These are phyloP conservation scores for Cutaneotrichosporon cyanovorans DNA, from an alignment of 1,284 basidiomycete genomes.

Conservation along the genomic window DNA sequence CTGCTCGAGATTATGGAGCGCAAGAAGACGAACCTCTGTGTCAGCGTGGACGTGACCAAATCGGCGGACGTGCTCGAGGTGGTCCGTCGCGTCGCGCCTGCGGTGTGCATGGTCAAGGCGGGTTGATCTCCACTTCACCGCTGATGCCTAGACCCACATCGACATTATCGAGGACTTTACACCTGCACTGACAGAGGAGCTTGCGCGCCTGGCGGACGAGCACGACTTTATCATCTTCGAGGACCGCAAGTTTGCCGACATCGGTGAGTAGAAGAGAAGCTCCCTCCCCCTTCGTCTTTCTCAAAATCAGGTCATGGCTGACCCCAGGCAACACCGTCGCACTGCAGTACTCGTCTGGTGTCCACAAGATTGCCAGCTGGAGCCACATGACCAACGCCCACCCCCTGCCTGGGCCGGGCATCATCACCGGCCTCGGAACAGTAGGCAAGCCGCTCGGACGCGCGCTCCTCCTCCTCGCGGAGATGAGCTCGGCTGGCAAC, in stretches of 20 bases:
- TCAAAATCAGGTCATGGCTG: neutral
- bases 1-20: constrained; percentile 77
- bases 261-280: constrained; percentile 58
- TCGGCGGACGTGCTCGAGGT: constrained; percentile 74
- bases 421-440: constrained; percentile 77
- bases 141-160: constrained; percentile 73
- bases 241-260: constrained; percentile 98
- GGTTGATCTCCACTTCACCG: constrained; percentile 9
- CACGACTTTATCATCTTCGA: constrained; percentile 97
- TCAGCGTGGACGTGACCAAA: constrained; percentile 89
- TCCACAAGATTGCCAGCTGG: constrained; percentile 93
- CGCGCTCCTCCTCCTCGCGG: constrained; percentile 84
- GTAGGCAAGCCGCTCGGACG: constrained; percentile 78
- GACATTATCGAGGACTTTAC: constrained; percentile 95
- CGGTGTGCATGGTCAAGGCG: constrained; percentile 91
- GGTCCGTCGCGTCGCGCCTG: constrained; percentile 78
- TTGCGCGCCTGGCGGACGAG: constrained; percentile 65
- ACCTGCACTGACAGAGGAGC: constrained; percentile 59
- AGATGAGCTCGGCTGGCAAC: constrained; percentile 90
- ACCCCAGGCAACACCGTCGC: constrained; percentile 85
- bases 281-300: neutral
- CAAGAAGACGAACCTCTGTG: constrained; percentile 87
- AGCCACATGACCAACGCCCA: constrained; percentile 97
- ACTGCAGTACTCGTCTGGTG: constrained; percentile 86
- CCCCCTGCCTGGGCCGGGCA: constrained; percentile 84